Conservation (phyloP, 192 early-diverging fungal genomes). For the Backusella morwellensis region DNA sequence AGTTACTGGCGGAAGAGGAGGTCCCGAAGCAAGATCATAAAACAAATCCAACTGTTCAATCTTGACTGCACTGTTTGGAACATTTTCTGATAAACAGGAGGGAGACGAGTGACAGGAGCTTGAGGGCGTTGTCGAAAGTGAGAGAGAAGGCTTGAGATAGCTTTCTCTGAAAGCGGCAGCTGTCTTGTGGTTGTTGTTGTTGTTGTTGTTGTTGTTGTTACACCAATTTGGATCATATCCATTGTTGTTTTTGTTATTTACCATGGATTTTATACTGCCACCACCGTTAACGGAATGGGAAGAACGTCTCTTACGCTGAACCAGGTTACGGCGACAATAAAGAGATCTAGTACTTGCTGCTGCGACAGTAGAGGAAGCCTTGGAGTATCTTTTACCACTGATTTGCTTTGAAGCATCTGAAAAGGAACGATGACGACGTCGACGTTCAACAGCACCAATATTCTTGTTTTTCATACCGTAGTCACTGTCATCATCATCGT, state of each 20-base stretch:
- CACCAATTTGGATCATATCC: not conserved
- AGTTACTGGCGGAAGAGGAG: not conserved
- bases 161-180: not conserved
- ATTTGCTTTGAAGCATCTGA: not conserved
- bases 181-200: not conserved
- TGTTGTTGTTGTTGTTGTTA: not conserved
- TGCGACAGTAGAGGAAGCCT: not conserved
- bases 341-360: not conserved
- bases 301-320: not conserved
- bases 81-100: not conserved
- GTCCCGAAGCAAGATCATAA: not conserved
- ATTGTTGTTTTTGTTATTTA: not conserved
- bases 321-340: not conserved
- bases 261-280: not conserved
- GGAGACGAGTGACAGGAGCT: not conserved
- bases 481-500: not conserved
- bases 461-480: not conserved
- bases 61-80: not conserved
- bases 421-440: not conserved
- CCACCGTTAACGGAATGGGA: not conserved
- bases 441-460: not conserved
- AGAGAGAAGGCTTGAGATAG: not conserved
- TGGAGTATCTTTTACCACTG: not conserved
- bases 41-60: not conserved
- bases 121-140: not conserved